These are phyloP conservation scores for Trichoderma sp. DNA, from an alignment of 2,329 filamentous ascomycete species.

Conservation along the genomic window DNA sequence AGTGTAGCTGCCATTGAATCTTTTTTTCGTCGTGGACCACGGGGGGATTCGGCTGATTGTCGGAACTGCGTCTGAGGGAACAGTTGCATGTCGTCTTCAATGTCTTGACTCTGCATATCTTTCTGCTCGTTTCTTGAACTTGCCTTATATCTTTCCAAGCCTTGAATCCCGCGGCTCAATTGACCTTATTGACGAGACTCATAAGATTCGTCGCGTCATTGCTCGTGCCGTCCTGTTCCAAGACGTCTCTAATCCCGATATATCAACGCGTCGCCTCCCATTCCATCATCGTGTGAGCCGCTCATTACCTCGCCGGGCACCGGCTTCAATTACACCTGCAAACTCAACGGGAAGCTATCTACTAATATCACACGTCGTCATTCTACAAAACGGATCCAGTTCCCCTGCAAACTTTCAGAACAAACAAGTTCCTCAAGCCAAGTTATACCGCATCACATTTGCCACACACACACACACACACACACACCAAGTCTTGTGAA, in stretches of 20 bases:
- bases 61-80: background rate
- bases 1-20: background rate
- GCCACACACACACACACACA: background rate
- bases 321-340: too few species aligned
- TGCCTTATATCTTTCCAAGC: background rate
- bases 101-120: background rate
- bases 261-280: background rate
- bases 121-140: background rate
- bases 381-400: background rate
- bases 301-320: background rate
- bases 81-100: background rate
- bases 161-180: background rate
- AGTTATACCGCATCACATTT: too few species aligned
- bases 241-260: background rate
- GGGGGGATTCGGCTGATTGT: slow-evolving; percentile 20
- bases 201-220: background rate
- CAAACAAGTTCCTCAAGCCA: background rate
- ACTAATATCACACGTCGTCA: background rate
- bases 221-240: background rate
- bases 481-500: too few species aligned
- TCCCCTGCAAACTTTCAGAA: too few species aligned
- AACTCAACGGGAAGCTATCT: too few species aligned
- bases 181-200: background rate
- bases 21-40: background rate
- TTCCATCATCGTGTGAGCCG: background rate